Evolutionary conservation across 164 flowering plant species (phyloP), one percentile per base, ranked within the genome.

Genomic region (Stephania yunnanensis): DNA sequence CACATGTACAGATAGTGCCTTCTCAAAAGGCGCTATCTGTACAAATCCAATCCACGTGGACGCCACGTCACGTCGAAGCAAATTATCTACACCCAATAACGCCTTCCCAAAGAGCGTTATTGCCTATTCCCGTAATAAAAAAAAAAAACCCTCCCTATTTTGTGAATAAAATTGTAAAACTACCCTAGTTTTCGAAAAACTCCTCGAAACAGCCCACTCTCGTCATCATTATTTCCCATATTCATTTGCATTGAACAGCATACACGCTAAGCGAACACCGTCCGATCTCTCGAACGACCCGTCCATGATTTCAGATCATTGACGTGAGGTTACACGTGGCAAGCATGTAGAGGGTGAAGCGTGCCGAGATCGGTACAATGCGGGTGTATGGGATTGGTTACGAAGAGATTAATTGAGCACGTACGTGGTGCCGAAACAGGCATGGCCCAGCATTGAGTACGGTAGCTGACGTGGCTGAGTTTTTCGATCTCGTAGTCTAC

Each of bases 121-220:
- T n/a, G n/a, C n/a, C n/a, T n/a, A n/a, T n/a, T n/a, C n/a, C n/a
- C n/a, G n/a, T n/a, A n/a, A n/a, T n/a, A n/a, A n/a, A n/a, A n/a
- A n/a, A n/a, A n/a, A n/a, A n/a, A n/a, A n/a, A n/a, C n/a, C n/a
- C n/a, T n/a, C n/a, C n/a, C n/a, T n/a, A n/a, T n/a, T n/a, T n/a
- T n/a, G n/a, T n/a, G n/a, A n/a, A n/a, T n/a, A n/a, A n/a, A n/a
- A n/a, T n/a, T n/a, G n/a, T n/a, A n/a, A n/a, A n/a, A n/a, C n/a
- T n/a, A n/a, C n/a, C 36, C 11, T 6, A 50, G 13, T 50, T 11
- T 15, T 6, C 11, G 55, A 1, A 50, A 9, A 50, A 50, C 55
- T 50, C 55, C 15, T 22, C 20, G 65, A 67, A 74, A 65, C 70
- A 73, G 17, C 70, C 69, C 13, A 46, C 68, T 36, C 70, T 58